Base-by-base conservation (phyloP, 1,284 basidiomycete species). In the Vanrija sp. region DNA sequence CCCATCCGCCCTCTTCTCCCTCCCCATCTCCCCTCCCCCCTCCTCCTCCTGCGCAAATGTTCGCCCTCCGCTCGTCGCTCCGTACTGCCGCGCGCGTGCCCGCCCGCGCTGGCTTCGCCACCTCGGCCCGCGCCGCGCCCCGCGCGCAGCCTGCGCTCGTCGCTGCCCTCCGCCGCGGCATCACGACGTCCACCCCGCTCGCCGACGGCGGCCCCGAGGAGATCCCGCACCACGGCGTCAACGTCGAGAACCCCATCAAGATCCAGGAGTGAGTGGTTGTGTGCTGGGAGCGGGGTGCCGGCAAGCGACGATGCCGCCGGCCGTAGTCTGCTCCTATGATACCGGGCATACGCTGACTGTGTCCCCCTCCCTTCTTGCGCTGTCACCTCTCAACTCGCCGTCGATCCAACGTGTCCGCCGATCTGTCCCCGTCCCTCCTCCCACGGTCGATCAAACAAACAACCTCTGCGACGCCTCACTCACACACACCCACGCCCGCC, bases 151-250 rank as follows among this genome's bases (percentile, higher is more conserved):
- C 58, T 10, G 40, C 45, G 16, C 43, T 56, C 25, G 21, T 57
- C 25, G 55, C 46, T 38, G 61, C n/a, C 43, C 51, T 34, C 8
- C 38, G 52, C 23, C 52, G 46, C 23, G 40, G 46, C 3, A 43
- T 72, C 40, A 62, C 62, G 45, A 53, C 62, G 5, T 62, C 63
- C 5, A 44, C 44, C 14, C 46, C 56, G 3, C 29, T 64, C 7
- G 59, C 55, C 3, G 71, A 75, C 61, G 73, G 73, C 19, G 73
- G 73, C 16, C 51, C 54, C 0, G 61, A 67, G 38, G 71, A 71
- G 38, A 64, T 69, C 10, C 67, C 73, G 39, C 69, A 75, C 51
- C 52, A 52, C 39, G 73, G 73, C 45, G 68, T 75, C 63, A 72
- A 75, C 50, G 69, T 72, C 25, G 67, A 73, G 59, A 70, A 64